Percentiles rank a stretch among this genome's conserved stretches.
These are phyloP conservation scores for Aspergillus saccharolyticus DNA, from an alignment of 495 filamentous ascomycete species.

Conservation along the genomic window DNA sequence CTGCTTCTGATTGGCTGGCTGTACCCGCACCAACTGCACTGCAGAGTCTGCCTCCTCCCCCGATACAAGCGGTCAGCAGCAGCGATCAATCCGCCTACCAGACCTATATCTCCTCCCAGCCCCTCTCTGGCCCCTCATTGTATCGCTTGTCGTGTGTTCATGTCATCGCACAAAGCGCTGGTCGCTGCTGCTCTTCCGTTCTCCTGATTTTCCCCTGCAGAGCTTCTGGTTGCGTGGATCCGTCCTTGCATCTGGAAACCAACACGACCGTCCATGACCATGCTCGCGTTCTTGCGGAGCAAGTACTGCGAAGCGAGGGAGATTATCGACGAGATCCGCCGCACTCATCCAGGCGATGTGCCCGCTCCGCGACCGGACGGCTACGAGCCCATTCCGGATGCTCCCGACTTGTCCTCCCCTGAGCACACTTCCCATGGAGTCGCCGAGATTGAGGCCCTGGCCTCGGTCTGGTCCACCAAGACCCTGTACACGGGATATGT, in stretches of 20 bases:
- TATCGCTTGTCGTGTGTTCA: not conserved
- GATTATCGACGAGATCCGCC: not conserved
- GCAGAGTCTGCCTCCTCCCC: not conserved
- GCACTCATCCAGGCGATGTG: not conserved
- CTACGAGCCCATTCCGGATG: slow-evolving; percentile 5
- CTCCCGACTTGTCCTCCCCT: not conserved
- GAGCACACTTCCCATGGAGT: slow-evolving; percentile 5
- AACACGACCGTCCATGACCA: not conserved
- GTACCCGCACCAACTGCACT: not conserved
- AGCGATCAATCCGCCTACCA: too few relatives aligned
- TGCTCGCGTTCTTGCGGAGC: slow-evolving; percentile 1
- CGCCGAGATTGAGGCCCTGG: slow-evolving; percentile 9
- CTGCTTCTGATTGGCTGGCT: not conserved
- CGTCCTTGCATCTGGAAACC: not conserved
- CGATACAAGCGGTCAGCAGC: not conserved
- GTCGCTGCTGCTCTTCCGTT: not conserved
- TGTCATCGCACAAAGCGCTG: not conserved
- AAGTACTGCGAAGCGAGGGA: not conserved
- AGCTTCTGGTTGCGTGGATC: not conserved
- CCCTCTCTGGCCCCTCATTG: not conserved
- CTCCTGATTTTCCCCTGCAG: not conserved
- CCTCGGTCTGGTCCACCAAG: slow-evolving; percentile 2
- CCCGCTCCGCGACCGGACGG: not conserved
- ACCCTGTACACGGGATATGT: slow-evolving; percentile 4
- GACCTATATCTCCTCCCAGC: not conserved